Conservation (phyloP, 305 asterid genomes). For the Salvia sclarea region DNA sequence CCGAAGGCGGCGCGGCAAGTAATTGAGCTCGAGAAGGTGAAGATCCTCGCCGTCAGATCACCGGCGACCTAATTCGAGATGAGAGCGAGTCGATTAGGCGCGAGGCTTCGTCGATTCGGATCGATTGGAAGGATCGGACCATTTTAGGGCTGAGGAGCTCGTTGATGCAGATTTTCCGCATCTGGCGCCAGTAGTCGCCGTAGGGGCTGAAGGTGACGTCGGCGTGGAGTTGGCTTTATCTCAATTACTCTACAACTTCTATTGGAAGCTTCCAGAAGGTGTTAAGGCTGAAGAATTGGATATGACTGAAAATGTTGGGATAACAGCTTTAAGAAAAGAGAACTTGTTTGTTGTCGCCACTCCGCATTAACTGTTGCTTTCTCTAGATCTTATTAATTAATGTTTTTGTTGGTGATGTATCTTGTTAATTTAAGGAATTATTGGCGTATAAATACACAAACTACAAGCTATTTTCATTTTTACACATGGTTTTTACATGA, state of each 20-base stretch:
- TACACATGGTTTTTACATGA: too few species aligned
- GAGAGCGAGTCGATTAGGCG: not conserved
- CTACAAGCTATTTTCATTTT: too few species aligned
- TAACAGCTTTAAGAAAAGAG: not conserved
- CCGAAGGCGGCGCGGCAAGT: constrained; percentile 32
- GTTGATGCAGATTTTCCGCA: not conserved
- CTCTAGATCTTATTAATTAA: too few species aligned
- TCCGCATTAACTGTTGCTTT: too few species aligned
- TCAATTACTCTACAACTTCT: not conserved
- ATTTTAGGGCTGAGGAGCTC: not conserved
- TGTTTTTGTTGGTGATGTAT: too few species aligned
- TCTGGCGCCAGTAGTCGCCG: constrained; percentile 1
- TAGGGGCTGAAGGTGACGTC: constrained; percentile 1
- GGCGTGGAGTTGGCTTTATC: constrained; percentile 1
- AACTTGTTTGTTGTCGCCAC: constrained; percentile 2
- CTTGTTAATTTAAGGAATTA: too few species aligned
- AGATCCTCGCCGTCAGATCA: not conserved
- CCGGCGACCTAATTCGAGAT: not conserved
- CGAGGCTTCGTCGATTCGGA: not conserved
- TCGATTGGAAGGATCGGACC: not conserved
- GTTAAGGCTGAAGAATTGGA: not conserved
- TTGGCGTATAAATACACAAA: too few species aligned
- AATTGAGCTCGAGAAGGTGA: not conserved
- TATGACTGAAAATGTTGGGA: not conserved
- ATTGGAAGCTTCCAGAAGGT: constrained; percentile 2